These are phyloP conservation scores for Iris macrosiphon DNA, from an alignment of 106 monocot genomes.

Conservation along the genomic window DNA sequence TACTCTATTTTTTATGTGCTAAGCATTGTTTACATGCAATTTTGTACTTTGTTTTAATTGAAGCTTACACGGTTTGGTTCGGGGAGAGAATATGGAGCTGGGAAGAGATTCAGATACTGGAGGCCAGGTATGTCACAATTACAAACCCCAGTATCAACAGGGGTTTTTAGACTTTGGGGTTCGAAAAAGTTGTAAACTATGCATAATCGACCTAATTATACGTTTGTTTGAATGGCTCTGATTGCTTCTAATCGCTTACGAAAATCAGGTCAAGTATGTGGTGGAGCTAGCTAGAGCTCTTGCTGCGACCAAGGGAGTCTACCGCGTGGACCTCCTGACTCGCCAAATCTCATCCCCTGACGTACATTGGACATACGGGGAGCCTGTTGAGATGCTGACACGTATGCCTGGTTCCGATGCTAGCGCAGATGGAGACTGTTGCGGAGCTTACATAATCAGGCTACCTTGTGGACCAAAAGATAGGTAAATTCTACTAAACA, in stretches of 20 bases:
- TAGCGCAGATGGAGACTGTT: constrained; percentile 6
- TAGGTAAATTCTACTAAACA: constrained; percentile 16
- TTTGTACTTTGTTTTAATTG: neutral
- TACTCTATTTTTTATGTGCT: no score
- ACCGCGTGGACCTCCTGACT: constrained; percentile 67
- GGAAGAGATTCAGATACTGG: constrained; percentile 75
- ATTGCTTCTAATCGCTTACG: neutral
- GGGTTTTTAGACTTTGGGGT: no score
- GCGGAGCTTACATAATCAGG: constrained; percentile 72
- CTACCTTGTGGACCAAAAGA: constrained; percentile 64
- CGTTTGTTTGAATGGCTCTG: neutral
- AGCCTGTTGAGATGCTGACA: constrained; percentile 73
- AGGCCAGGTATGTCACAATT: constrained; percentile 37
- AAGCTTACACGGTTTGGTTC: constrained; percentile 66
- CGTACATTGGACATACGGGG: constrained; percentile 72
- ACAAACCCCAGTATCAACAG: no score
- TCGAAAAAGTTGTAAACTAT: no score
- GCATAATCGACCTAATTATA: no score
- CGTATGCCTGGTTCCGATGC: constrained; percentile 16
- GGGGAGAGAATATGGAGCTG: constrained; percentile 83
- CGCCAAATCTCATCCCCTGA: constrained; percentile 59
- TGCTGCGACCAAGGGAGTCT: constrained; percentile 48
- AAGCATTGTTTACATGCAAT: no score
- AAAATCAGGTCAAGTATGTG: constrained; percentile 68
- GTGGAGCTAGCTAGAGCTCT: constrained; percentile 66